A percentile compares a stretch with the other conserved stretches of the same genome.
Evolutionary conservation across 2,329 filamentous ascomycete genomes (phyloP).

Genomic region (Septoria linicola): DNA sequence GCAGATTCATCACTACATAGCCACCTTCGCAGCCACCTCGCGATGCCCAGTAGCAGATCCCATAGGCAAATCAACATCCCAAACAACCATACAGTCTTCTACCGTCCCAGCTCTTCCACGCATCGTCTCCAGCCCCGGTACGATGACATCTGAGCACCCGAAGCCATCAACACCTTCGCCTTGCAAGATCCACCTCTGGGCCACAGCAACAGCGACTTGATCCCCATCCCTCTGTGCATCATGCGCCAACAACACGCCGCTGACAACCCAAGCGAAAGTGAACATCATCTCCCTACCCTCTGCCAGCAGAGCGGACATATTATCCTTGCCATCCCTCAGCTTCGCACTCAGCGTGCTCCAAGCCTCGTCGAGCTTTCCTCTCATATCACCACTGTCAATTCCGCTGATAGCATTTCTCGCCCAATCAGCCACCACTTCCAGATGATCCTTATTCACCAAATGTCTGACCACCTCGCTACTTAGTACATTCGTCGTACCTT

Average conservation of each 20-base stretch:
- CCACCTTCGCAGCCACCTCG: neutral
- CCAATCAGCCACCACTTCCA: neutral
- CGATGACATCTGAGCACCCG: neutral
- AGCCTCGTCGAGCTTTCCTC: neutral
- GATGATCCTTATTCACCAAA: slow-evolving; percentile 3
- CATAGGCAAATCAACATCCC: slow-evolving; percentile 3
- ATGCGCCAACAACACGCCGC: slow-evolving; percentile 7
- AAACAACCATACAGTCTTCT: slow-evolving; percentile 8
- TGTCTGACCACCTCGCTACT: slow-evolving; percentile 28
- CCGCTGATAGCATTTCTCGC: neutral
- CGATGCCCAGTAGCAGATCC: slow-evolving; percentile 12
- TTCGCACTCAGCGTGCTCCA: neutral
- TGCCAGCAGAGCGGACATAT: slow-evolving; percentile 1
- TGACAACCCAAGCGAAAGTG: slow-evolving; percentile 7
- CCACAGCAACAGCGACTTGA: neutral
- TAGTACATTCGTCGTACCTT: slow-evolving; percentile 71
- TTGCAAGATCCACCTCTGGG: slow-evolving; percentile 1
- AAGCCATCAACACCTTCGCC: slow-evolving; percentile 4
- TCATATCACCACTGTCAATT: slow-evolving; percentile 2
- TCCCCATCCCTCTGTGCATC: slow-evolving; percentile 3
- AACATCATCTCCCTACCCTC: slow-evolving; percentile 9
- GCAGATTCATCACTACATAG: no score
- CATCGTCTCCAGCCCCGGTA: neutral
- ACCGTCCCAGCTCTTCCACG: no score
- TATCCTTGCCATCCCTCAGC: neutral